Conservation (phyloP, 805 yeast species). For the Tetrapisispora nanseiensis region DNA sequence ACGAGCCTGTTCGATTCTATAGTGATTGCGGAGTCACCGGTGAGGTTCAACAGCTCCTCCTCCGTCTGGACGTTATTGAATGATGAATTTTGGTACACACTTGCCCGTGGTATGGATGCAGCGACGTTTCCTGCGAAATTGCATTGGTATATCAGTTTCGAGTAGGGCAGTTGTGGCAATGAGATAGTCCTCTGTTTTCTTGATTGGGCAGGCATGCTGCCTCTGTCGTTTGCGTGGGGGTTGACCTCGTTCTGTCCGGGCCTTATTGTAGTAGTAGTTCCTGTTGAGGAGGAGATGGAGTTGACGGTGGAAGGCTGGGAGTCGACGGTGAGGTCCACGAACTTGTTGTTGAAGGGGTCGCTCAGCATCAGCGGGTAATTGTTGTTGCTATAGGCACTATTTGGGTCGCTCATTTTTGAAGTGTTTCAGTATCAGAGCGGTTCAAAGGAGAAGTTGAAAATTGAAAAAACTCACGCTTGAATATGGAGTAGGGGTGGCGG, state of each 20-base stretch:
- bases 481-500: no score
- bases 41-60: slow-evolving; percentile 24
- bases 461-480: no score
- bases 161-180: slow-evolving; percentile 43
- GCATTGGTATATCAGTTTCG: slow-evolving; percentile 33
- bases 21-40: slow-evolving; percentile 27
- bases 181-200: slow-evolving; percentile 44
- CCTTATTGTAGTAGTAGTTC: neutral
- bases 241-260: neutral
- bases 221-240: no score
- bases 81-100: neutral
- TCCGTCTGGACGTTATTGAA: slow-evolving; percentile 7
- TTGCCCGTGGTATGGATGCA: neutral
- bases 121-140: neutral
- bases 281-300: neutral
- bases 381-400: neutral
- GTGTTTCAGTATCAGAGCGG: neutral
- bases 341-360: slow-evolving; percentile 3
- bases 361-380: neutral
- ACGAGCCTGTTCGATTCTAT: slow-evolving; percentile 23
- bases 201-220: no score
- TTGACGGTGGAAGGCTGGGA: neutral
- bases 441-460: no score
- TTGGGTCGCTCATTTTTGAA: neutral
- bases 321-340: slow-evolving; percentile 1